Base-by-base conservation (phyloP, 257 asterid species). In the Craterostigma plantagineum region DNA sequence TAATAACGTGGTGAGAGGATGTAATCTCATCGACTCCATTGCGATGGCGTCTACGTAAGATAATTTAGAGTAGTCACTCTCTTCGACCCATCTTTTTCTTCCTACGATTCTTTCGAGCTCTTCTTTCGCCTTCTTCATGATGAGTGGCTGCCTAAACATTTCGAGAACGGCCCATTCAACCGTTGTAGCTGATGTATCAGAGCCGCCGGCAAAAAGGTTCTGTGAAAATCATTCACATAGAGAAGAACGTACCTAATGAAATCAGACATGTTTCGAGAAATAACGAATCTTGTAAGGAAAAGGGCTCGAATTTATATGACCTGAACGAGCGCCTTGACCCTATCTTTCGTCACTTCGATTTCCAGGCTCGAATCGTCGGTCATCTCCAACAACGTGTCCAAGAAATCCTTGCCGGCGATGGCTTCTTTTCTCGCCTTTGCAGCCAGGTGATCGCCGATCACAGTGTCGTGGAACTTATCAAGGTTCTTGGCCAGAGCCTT, bases 371-470 rank as follows among this genome's bases (percentile, higher is more conserved):
- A 34, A 6, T 54, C 58, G 12, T 61, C 58, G 8, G 58, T 16
- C 4, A 38, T 40, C 13, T 34, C 38, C 42, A 61, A 12, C 23
- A 61, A 9, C 9, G 38, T 12, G 43, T 61, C 62, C 0, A 44
- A 37, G 48, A 55, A 27, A 42, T 61, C 62, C 30, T 6, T 23
- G 30, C 30, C 30, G 4, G 30, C 30, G 30, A 6, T 2, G 30
- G 4, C 30, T 6, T 23, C 6, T 23, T 23, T 23, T 2, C 30
- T 23, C 30, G 30, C 42, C 52, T n/a, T 59, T 39, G 10, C 34
- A 11, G 40, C 48, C 36, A 18, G 33, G 30, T 49, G 67, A 46
- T 61, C 67, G 11, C 18, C 46, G 16, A 61, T 10, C 16, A 54
- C 61, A 38, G 13, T 11, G 16, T 33, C 46, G 11, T 27, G 33